phyloP scores from a whole-genome alignment of 1,284 basidiomycete species.

The Cystobasidium pallidum region DNA sequence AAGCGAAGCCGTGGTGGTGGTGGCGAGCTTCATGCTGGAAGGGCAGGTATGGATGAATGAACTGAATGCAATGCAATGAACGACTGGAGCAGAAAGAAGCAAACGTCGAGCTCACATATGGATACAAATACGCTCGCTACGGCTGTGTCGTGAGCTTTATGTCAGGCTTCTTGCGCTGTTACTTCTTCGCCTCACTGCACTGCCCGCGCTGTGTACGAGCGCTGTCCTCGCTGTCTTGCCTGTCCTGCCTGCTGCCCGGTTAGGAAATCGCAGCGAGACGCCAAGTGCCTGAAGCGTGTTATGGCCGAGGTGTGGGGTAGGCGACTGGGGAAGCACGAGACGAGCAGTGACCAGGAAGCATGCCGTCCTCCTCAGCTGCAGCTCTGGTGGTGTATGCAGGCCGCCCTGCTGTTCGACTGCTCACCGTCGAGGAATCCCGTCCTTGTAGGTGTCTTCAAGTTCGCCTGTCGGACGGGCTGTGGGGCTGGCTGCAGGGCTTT shows the following conservation, averaged over 20 bases:
- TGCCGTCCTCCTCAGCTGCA: too few species aligned
- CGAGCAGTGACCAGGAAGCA: too few species aligned
- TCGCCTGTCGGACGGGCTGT: too few species aligned
- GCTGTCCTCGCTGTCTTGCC: background rate
- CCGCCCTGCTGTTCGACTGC: too few species aligned
- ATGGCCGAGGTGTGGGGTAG: constrained; percentile 6
- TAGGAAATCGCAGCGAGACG: background rate
- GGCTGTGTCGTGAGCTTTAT: too few species aligned
- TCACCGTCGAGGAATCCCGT: too few species aligned
- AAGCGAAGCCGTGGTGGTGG: constrained; percentile 1
- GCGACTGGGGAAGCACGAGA: background rate
- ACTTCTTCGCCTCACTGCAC: background rate
- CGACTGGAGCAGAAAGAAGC: background rate
- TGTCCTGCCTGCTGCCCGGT: constrained; percentile 2
- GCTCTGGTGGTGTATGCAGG: too few species aligned
- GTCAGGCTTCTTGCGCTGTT: background rate
- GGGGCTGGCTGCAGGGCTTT: too few species aligned
- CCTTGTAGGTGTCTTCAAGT: too few species aligned
- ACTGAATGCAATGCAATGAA: background rate
- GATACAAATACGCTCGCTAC: background rate
- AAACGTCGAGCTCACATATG: background rate
- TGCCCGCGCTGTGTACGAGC: background rate
- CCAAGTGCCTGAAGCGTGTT: constrained; percentile 5
- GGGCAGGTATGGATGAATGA: background rate
- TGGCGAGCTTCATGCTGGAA: background rate